Evolutionary conservation across 228 moss, liverwort and hornwort genomes (phyloP), one percentile per base, ranked within the genome.

Genomic region (Sphagnum fallax): DNA sequence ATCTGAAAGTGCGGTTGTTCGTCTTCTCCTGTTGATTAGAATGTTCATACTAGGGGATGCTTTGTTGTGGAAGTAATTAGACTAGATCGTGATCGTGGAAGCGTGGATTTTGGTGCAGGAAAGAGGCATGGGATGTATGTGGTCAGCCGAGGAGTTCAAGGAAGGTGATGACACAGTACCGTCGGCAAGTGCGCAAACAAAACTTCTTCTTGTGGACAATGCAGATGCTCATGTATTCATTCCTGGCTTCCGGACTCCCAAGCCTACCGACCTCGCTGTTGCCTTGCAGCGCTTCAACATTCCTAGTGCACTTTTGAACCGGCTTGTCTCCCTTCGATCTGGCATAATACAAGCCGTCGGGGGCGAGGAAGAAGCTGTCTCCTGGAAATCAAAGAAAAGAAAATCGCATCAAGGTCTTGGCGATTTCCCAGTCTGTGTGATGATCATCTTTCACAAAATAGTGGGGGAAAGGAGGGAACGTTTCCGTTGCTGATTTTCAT

Each of bases 91-190:
- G 32, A 32, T 32, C 32, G 32, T 32, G 32, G 62, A 62, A 16
- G 4, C 16, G 1, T 61, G 16, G 62, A 16, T 60, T 9, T 13
- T 6, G 60, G 62, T 0, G 55, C 55, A 52, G 4, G 49, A 52
- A 53, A 80, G 75, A 69, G 74, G 52, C 67, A 82, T 82, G 82
- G 82, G 82, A 58, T 82, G 82, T 73, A 82, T 82, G 47, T 78
- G 78, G 64, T 82, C 82, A 14, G 67, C 78, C 8, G 82, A 75
- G 60, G 65, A 74, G 51, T 68, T 75, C 9, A 73, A 82, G 49
- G 82, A 82, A 11, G 73, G 78, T 18, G 75, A 67, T 11, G 61
- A 63, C 0, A 6, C 18, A 12, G 32, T 32, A 32, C 32, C 32
- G 32, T 32, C 32, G 32, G 2, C 73, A 78, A 60, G 18, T 5